Conservation (phyloP, 495 filamentous ascomycete species). For the Aspergillus leporis region DNA sequence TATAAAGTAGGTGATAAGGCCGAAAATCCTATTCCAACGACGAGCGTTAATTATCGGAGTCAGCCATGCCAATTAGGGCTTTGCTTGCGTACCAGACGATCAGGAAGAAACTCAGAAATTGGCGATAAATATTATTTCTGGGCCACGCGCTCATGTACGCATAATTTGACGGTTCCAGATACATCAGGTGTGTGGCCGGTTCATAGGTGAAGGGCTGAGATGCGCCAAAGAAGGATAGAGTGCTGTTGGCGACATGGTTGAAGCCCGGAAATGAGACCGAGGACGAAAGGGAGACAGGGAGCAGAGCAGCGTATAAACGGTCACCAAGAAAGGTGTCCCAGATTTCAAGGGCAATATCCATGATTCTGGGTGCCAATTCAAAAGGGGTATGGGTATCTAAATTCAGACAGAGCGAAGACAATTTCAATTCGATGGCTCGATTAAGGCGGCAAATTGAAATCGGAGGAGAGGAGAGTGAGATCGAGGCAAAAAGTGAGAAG, state of each 20-base stretch:
- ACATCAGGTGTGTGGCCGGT: slow-evolving; percentile 71
- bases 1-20: slow-evolving; percentile 78
- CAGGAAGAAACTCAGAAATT: slow-evolving; percentile 71
- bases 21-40: slow-evolving; percentile 66
- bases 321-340: slow-evolving; percentile 85
- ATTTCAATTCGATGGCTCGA: not conserved
- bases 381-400: slow-evolving; percentile 4
- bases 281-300: slow-evolving; percentile 61
- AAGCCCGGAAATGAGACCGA: slow-evolving; percentile 45
- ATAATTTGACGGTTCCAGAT: slow-evolving; percentile 68
- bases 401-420: not conserved
- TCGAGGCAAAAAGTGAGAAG: not conserved
- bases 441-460: not conserved
- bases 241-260: slow-evolving; percentile 41
- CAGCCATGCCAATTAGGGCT: not conserved
- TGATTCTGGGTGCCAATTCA: slow-evolving; percentile 31
- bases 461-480: not conserved
- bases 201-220: slow-evolving; percentile 60
- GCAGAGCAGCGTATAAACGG: slow-evolving; percentile 68
- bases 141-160: slow-evolving; percentile 82
- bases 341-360: slow-evolving; percentile 91
- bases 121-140: slow-evolving; percentile 78
- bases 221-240: slow-evolving; percentile 42
- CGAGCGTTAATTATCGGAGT: slow-evolving; percentile 11
- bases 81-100: slow-evolving; percentile 73